phyloP scores from a whole-genome alignment of 257 asterid species.

The Solanum clarkiae region DNA sequence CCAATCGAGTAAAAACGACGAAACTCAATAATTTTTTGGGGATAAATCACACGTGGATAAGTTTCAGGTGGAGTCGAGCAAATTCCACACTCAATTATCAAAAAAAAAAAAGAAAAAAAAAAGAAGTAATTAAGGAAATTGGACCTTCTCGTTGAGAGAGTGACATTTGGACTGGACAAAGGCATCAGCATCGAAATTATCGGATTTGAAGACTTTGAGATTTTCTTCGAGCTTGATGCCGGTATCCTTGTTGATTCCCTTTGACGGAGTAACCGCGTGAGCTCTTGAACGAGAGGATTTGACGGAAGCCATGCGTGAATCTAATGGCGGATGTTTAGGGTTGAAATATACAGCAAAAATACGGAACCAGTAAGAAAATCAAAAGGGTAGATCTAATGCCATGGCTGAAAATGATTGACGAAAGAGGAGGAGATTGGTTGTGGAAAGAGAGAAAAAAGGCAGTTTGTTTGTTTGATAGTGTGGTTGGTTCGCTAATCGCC shows the following conservation, averaged over 20 bases:
- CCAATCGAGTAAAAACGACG: not conserved
- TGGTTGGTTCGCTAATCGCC: not conserved
- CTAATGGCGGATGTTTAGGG: not conserved
- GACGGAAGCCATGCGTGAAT: constrained; percentile 50
- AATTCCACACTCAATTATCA: not conserved
- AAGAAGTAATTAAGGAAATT: not conserved
- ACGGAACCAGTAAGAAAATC: not conserved
- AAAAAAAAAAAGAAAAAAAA: not conserved
- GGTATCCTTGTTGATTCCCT: constrained; percentile 44
- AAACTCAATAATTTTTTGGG: not conserved
- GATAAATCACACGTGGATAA: not conserved
- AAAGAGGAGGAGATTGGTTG: not conserved
- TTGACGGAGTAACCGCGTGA: constrained; percentile 43
- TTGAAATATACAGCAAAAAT: not conserved
- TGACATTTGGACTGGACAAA: constrained; percentile 87
- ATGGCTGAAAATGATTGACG: not conserved
- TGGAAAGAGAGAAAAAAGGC: not conserved
- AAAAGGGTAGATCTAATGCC: constrained; percentile 1
- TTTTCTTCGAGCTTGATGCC: constrained; percentile 79
- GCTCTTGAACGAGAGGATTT: constrained; percentile 83
- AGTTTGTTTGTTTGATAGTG: not conserved
- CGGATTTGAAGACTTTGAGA: constrained; percentile 89
- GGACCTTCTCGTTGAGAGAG: constrained; percentile 78
- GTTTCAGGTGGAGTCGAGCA: not conserved
- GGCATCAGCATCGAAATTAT: constrained; percentile 79